phyloP scores from a whole-genome alignment of 768 basidiomycete genomes.

The Boletus pseudopeckii region DNA sequence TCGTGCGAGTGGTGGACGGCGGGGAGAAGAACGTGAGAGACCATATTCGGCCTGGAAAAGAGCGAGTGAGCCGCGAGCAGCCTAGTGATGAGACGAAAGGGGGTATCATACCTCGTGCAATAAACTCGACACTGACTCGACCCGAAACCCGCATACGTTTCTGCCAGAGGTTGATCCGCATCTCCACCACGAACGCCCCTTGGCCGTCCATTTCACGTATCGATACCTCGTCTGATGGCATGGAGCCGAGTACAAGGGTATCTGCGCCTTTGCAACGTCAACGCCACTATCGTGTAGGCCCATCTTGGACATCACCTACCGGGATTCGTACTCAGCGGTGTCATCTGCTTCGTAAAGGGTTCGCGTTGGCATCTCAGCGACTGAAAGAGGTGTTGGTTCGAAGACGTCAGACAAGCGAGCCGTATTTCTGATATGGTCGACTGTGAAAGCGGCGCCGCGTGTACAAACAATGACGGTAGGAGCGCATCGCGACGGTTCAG shows the following conservation, averaged over 20 bases:
- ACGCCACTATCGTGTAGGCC: too few species aligned
- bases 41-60: slow-evolving; percentile 27
- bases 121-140: slow-evolving; percentile 57
- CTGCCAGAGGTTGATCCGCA: slow-evolving; percentile 54
- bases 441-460: slow-evolving; percentile 43
- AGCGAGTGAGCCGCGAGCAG: neutral
- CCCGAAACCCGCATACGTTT: slow-evolving; percentile 67
- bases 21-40: slow-evolving; percentile 22
- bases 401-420: slow-evolving; percentile 51
- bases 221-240: slow-evolving; percentile 52
- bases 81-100: neutral
- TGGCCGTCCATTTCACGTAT: slow-evolving; percentile 51
- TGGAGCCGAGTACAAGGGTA: slow-evolving; percentile 39
- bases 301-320: slow-evolving; percentile 2
- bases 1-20: neutral
- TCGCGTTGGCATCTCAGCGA: slow-evolving; percentile 17
- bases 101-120: slow-evolving; percentile 45
- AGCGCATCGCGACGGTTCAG: slow-evolving; percentile 45
- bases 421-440: slow-evolving; percentile 59
- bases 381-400: slow-evolving; percentile 28
- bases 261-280: slow-evolving; percentile 40
- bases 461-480: slow-evolving; percentile 50
- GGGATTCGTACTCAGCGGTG: slow-evolving; percentile 8
- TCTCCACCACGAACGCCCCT: slow-evolving; percentile 49
- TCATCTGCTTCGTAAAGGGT: slow-evolving; percentile 7